A percentile compares a stretch with the other conserved stretches of the same genome.
Conservation (phyloP, 192 early-diverging fungal genomes). For the Thamnidium elegans region DNA sequence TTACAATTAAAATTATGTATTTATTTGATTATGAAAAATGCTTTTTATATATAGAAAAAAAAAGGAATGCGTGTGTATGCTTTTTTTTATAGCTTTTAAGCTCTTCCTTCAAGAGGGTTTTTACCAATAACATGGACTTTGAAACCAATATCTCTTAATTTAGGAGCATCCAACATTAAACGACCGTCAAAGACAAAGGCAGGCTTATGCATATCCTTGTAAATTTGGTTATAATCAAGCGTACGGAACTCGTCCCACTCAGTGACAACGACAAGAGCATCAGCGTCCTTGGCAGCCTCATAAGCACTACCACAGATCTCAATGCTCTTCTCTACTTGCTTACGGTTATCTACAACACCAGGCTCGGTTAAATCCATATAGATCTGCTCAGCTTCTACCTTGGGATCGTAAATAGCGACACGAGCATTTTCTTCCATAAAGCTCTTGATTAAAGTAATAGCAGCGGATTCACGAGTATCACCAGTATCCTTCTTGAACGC, state of each 20-base stretch:
- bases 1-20: no score
- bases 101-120: constrained; percentile 23
- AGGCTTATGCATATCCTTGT: constrained; percentile 72
- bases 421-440: constrained; percentile 75
- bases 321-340: constrained; percentile 57
- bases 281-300: constrained; percentile 64
- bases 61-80: no score
- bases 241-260: constrained; percentile 91
- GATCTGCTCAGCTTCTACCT: constrained; percentile 73
- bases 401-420: constrained; percentile 86
- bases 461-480: constrained; percentile 89
- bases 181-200: constrained; percentile 92
- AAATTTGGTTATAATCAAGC: constrained; percentile 67
- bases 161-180: constrained; percentile 64
- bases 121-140: constrained; percentile 69
- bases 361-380: constrained; percentile 59
- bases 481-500: constrained; percentile 95
- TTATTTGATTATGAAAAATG: neutral
- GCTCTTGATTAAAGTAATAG: constrained; percentile 77
- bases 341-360: constrained; percentile 47
- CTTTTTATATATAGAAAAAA: neutral
- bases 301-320: constrained; percentile 63
- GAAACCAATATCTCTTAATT: constrained; percentile 79
- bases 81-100: neutral
- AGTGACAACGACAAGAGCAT: constrained; percentile 78